Conservation (phyloP, 2,329 filamentous ascomycete genomes). For the Epichloe hybrida region DNA sequence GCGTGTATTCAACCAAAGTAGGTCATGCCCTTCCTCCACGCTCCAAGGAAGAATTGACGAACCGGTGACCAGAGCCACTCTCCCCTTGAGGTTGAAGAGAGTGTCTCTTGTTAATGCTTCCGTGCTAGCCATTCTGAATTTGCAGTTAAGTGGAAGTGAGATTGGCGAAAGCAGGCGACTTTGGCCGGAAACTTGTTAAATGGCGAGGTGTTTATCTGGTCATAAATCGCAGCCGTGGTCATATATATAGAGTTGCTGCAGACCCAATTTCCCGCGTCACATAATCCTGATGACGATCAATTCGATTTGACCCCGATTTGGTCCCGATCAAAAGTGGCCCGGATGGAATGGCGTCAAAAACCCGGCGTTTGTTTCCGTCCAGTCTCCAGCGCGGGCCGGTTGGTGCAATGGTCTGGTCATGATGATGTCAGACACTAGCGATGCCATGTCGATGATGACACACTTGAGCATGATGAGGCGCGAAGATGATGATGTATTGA, state of each 20-base stretch:
- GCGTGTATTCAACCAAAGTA: no score
- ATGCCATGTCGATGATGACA: neutral
- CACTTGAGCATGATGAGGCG: neutral
- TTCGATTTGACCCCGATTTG: neutral
- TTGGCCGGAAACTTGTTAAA: neutral
- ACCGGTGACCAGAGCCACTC: slow-evolving; percentile 33
- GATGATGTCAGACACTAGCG: slow-evolving; percentile 1
- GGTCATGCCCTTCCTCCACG: no score
- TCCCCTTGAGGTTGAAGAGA: slow-evolving; percentile 28
- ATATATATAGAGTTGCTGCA: neutral
- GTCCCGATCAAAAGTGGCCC: neutral
- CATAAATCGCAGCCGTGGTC: neutral
- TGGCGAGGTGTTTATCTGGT: neutral
- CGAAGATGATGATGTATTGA: neutral
- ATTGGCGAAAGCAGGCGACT: neutral
- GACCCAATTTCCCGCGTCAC: neutral
- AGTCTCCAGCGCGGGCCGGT: neutral
- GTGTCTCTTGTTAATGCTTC: slow-evolving; percentile 20
- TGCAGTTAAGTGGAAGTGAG: neutral
- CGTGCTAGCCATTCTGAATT: slow-evolving; percentile 4
- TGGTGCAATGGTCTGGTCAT: neutral
- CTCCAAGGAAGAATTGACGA: neutral
- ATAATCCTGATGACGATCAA: neutral
- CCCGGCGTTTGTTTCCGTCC: neutral
- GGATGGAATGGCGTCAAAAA: neutral